A percentile compares a stretch with the other conserved stretches of the same genome.
These are phyloP conservation scores for Pholiota microspora DNA, from an alignment of 768 basidiomycete species.

Conservation along the genomic window DNA sequence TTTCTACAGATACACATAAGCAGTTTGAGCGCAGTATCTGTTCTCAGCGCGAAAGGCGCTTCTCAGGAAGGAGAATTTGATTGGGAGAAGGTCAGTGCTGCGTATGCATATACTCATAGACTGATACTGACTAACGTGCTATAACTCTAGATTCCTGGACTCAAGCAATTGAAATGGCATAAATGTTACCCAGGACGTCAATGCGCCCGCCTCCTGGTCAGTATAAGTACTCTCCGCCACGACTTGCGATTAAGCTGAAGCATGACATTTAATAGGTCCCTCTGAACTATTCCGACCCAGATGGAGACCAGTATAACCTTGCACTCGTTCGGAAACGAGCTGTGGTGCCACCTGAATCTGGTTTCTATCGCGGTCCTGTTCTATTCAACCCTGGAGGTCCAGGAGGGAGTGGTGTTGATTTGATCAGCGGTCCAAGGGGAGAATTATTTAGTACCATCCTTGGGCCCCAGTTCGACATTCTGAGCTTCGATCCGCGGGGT, in stretches of 20 bases:
- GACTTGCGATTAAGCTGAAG: too few relatives aligned
- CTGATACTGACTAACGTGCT: background rate
- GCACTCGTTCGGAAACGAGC: slow-evolving; percentile 42
- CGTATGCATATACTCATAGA: background rate
- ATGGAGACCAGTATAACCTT: slow-evolving; percentile 35
- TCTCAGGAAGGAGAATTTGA: background rate
- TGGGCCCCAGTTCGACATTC: slow-evolving; percentile 44
- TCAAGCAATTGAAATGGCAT: slow-evolving; percentile 10
- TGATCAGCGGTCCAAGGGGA: slow-evolving; percentile 21
- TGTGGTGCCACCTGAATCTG: slow-evolving; percentile 21
- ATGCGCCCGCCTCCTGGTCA: slow-evolving; percentile 14
- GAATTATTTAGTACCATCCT: slow-evolving; percentile 27
- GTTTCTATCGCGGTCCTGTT: slow-evolving; percentile 41
- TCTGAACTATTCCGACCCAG: slow-evolving; percentile 22
- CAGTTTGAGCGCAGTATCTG: background rate
- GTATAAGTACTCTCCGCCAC: too few relatives aligned
- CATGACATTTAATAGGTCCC: slow-evolving; percentile 2
- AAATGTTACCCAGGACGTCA: slow-evolving; percentile 8
- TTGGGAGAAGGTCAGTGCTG: background rate
- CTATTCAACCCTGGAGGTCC: slow-evolving; percentile 49
- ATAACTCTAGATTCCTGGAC: slow-evolving; percentile 1
- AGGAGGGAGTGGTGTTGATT: slow-evolving; percentile 40
- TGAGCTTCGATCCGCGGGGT: slow-evolving; percentile 50
- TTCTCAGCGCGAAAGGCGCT: background rate
- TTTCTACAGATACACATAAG: background rate